Base-by-base conservation (phyloP, 2,329 filamentous ascomycete species). In the Fusarium kyushuense region DNA sequence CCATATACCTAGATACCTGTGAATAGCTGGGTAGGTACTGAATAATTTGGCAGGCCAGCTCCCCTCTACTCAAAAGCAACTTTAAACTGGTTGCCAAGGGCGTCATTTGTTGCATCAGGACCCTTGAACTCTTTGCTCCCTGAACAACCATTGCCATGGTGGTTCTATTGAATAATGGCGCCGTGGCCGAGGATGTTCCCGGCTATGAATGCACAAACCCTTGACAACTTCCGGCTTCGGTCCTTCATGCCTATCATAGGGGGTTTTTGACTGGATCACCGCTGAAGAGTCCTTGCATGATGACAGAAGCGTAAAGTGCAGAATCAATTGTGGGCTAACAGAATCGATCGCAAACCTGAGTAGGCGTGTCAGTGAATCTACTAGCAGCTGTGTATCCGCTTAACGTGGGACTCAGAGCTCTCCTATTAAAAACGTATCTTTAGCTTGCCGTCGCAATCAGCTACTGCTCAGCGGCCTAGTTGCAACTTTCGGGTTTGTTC, bases 151-250 rank as follows among this genome's bases (percentile, higher is more conserved):
- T 43, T 54, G 16, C 57, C 46, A 43, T 42, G 38, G 21, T 29
- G 16, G 46, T 25, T 25, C 16, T 48, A 21, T 35, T 6, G 36
- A 52, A 53, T 30, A 16, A 45, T 32, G 40, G 40, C 19, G 43
- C 30, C 27, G 25, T 21, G 30, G 41, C 48, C 48, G 53, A 69
- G 53, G 51, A 48, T 42, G 46, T 63, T 66, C 8, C 16, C 54
- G 32, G 33, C 49, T 21, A 43, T 45, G 45, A 52, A 27, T 29
- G 49, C 38, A 49, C 27, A 54, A 23, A 25, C 21, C 21, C 38
- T 49, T 40, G 25, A 17, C 16, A 41, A 41, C 38, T 41, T 51
- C 58, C 42, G 33, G 29, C 52, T 53, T 47, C 36, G 27, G 33
- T 36, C 29, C 21, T 25, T 14, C 10, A 21, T 33, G 48, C 42